These are phyloP conservation scores for Ophiocordyceps camponoti-rufipedis DNA, from an alignment of 2,329 filamentous ascomycete species.

Conservation along the genomic window DNA sequence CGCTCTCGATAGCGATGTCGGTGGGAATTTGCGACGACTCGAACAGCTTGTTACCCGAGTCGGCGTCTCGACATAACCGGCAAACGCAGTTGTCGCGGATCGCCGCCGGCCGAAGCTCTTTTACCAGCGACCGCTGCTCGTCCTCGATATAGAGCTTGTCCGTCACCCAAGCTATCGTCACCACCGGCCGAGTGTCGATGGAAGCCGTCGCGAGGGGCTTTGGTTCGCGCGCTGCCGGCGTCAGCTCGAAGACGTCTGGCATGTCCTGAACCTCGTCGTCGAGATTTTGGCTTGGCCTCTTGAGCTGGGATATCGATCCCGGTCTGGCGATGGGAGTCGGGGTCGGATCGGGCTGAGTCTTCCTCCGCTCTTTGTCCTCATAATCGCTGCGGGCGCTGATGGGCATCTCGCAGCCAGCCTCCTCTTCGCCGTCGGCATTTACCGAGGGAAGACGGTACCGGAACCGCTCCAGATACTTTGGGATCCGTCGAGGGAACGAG, in stretches of 20 bases:
- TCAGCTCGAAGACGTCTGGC: background rate
- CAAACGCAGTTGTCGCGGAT: slow-evolving; percentile 40
- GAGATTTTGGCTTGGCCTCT: background rate
- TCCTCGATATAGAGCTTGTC: slow-evolving; percentile 12
- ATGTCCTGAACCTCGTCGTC: background rate
- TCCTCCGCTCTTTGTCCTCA: background rate
- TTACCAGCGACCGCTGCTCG: slow-evolving; percentile 5
- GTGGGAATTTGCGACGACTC: slow-evolving; percentile 21
- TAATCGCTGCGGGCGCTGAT: background rate
- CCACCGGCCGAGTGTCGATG: background rate
- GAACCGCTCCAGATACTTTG: background rate
- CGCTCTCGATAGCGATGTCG: slow-evolving; percentile 13
- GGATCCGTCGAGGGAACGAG: background rate
- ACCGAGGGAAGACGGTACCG: background rate
- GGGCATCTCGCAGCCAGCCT: background rate
- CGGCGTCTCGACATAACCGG: slow-evolving; percentile 29
- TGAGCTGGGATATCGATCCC: background rate
- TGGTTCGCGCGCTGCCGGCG: background rate
- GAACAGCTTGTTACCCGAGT: slow-evolving; percentile 42
- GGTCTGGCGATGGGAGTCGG: too few relatives aligned
- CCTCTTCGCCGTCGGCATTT: background rate
- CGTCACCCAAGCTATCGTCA: slow-evolving; percentile 10
- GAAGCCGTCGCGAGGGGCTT: background rate
- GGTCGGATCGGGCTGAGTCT: too few relatives aligned
- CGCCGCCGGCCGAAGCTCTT: slow-evolving; percentile 9